Evolutionary conservation across 2,329 filamentous ascomycete species (phyloP), one percentile per base, ranked within the genome.

Genomic region (Trichoderma hamatum): DNA sequence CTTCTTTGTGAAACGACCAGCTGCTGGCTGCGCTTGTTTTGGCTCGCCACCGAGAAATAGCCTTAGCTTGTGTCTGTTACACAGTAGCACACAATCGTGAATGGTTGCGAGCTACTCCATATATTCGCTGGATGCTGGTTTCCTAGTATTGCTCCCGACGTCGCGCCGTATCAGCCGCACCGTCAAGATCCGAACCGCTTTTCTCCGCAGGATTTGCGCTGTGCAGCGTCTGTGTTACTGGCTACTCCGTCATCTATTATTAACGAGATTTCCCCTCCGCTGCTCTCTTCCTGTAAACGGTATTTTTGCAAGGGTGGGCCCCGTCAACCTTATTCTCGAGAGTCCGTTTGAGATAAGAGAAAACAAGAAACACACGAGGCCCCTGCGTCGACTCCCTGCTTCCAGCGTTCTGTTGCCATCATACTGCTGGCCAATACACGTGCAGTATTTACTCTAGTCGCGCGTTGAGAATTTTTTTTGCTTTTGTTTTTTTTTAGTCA

Each of bases 251-350:
- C 39, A 28, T 55, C 51, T 43, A 46, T 24, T 46, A 34, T 46
- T 34, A 28, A 32, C 34, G 7, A 39, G 7, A 46, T 13, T 49
- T 7, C 34, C 19, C 30, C 28, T 49, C 36, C 52, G 39, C 51
- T 30, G 6, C 39, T 58, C 39, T 52, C 28, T 51, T 51, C 64
- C 9, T 34, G 54, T 51, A 10, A 9, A 43, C 39, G 39, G 39
- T 3, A 7, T 67, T n/a, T 67, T 36, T 34, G n/a, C 54, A 67
- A 59, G 64, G 64, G 39, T 34, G 39, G 54, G 28, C 54, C 54
- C 54, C 58, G 64, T 39, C 54, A 67, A 67, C 64, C 64, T 67
- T 67, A 67, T 67, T 67, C 64, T 67, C 39, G 9, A 32, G 39
- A 32, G 24, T 51, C 21, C 54, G 54, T 67, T 55, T 67, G 64